phyloP scores from a whole-genome alignment of 805 yeast genomes.

The Starmerella potacharoeniae region DNA sequence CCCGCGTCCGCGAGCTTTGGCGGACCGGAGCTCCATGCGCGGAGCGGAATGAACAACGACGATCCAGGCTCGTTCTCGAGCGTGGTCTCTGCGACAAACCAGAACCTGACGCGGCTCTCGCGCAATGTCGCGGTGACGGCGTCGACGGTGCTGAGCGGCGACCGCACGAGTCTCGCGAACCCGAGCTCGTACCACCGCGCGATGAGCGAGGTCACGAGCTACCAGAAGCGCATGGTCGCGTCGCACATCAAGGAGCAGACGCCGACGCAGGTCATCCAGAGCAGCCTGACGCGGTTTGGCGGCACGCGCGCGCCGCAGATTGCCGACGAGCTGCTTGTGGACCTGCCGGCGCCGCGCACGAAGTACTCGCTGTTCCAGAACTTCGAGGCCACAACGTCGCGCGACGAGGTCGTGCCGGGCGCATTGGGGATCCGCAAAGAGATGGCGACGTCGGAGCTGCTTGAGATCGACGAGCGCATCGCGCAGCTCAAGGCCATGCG shows the following conservation, averaged over 20 bases:
- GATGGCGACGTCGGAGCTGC: constrained; percentile 50
- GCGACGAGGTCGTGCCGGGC: constrained; percentile 36
- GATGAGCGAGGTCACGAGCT: constrained; percentile 15
- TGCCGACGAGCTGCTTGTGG: constrained; percentile 46
- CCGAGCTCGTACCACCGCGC: constrained; percentile 17
- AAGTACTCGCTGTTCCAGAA: constrained; percentile 52
- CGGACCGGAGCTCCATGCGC: neutral
- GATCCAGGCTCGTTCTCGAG: constrained; percentile 25
- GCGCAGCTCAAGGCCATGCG: constrained; percentile 42
- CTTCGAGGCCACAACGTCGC: constrained; percentile 40
- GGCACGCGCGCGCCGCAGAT: constrained; percentile 38
- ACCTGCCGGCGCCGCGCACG: constrained; percentile 36
- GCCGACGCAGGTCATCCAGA: constrained; percentile 14
- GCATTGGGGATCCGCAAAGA: constrained; percentile 48
- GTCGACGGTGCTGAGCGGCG: constrained; percentile 22
- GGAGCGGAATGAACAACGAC: constrained; percentile 17
- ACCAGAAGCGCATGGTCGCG: constrained; percentile 14
- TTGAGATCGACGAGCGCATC: constrained; percentile 50
- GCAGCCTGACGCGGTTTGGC: constrained; percentile 23
- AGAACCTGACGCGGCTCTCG: constrained; percentile 30
- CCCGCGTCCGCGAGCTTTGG: neutral
- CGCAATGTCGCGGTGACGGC: constrained; percentile 33
- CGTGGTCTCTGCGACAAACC: constrained; percentile 32
- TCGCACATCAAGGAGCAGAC: constrained; percentile 13
- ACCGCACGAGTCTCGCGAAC: constrained; percentile 1